These are phyloP conservation scores for Monosporascus sp. DNA, from an alignment of 2,329 filamentous ascomycete genomes.

Conservation along the genomic window DNA sequence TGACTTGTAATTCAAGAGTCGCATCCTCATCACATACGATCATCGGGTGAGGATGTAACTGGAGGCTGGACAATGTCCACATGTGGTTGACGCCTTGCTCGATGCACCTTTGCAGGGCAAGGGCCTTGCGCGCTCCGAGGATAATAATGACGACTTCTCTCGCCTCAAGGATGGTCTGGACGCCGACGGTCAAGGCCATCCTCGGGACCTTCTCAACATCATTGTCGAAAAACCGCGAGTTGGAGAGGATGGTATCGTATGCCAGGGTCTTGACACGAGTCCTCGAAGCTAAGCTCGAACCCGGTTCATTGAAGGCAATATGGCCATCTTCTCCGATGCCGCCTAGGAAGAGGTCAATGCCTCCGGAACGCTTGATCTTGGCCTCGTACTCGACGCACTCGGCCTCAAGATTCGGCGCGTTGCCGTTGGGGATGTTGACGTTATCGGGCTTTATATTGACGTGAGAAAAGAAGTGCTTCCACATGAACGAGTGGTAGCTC, in stretches of 20 bases:
- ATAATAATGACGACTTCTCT: constrained; percentile 80
- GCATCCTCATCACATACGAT: constrained; percentile 80
- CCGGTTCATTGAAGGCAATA: constrained; percentile 88
- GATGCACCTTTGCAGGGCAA: constrained; percentile 73
- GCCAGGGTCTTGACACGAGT: constrained; percentile 83
- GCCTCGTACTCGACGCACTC: constrained; percentile 78
- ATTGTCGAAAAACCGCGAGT: constrained; percentile 77
- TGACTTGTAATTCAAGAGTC: constrained; percentile 66
- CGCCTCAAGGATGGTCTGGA: constrained; percentile 77
- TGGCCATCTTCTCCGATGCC: constrained; percentile 84
- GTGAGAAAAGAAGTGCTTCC: constrained; percentile 83
- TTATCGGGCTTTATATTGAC: constrained; percentile 77
- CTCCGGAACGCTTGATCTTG: constrained; percentile 67
- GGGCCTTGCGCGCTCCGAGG: constrained; percentile 73
- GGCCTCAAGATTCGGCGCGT: constrained; percentile 66
- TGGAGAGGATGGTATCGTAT: constrained; percentile 81
- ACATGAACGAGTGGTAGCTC: constrained; percentile 91
- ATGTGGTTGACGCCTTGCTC: constrained; percentile 83
- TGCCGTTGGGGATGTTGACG: constrained; percentile 80
- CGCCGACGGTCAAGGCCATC: constrained; percentile 80
- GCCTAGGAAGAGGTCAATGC: constrained; percentile 80
- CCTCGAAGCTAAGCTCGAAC: constrained; percentile 69
- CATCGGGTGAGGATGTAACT: constrained; percentile 76
- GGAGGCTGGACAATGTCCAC: constrained; percentile 80
- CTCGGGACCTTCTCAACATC: constrained; percentile 69